Conservation (phyloP, 352 stramenopile species). For the Peronospora destructor region DNA sequence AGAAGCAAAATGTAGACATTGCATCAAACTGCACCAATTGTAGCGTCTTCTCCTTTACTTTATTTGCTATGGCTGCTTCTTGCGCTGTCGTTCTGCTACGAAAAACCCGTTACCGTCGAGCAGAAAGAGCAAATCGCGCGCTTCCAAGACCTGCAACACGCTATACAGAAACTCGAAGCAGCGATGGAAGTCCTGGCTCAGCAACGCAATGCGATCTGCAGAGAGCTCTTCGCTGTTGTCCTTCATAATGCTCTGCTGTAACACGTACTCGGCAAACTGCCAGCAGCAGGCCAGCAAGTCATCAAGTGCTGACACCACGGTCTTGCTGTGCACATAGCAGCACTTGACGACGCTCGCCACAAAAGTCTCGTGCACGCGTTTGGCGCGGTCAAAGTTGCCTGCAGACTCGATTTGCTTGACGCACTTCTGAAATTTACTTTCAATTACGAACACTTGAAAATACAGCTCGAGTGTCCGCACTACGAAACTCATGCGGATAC, state of each 20-base stretch:
- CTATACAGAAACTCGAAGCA: slow-evolving; percentile 59
- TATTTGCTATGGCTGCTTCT: slow-evolving; percentile 20
- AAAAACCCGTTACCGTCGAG: slow-evolving; percentile 73
- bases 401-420: slow-evolving; percentile 41
- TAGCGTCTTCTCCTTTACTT: neutral
- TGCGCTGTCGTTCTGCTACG: slow-evolving; percentile 32
- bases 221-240: slow-evolving; percentile 13
- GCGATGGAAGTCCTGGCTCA: slow-evolving; percentile 49
- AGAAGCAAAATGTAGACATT: no score
- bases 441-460: slow-evolving; percentile 76
- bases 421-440: slow-evolving; percentile 53
- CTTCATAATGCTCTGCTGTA: slow-evolving; percentile 30
- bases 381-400: slow-evolving; percentile 61
- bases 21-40: no score
- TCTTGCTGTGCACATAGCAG: slow-evolving; percentile 66
- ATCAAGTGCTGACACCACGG: slow-evolving; percentile 48
- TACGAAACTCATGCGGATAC: slow-evolving; percentile 68
- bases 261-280: slow-evolving; percentile 61
- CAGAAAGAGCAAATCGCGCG: slow-evolving; percentile 63
- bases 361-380: slow-evolving; percentile 63
- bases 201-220: slow-evolving; percentile 26
- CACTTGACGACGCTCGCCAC: slow-evolving; percentile 57
- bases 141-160: slow-evolving; percentile 53
- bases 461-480: slow-evolving; percentile 65
- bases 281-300: slow-evolving; percentile 60